Percentiles rank a stretch among this genome's conserved stretches.
Conservation (phyloP, 345 rosid genomes). For the Corchorus olitorius region DNA sequence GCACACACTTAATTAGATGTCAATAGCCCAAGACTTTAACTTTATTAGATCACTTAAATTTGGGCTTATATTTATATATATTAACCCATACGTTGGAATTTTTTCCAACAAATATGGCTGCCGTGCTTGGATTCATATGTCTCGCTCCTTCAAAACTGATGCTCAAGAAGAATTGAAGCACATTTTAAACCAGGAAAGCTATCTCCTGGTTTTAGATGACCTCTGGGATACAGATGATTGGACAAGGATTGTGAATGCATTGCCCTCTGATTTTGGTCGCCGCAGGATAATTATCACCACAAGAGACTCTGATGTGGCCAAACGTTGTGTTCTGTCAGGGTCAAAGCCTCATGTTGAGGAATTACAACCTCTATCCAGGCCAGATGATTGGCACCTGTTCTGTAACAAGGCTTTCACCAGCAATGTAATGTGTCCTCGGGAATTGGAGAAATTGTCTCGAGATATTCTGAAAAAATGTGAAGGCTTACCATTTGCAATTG, state of each 20-base stretch:
- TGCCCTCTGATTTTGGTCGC: not conserved
- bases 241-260: slow-evolving; percentile 3
- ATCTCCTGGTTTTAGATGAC: slow-evolving; percentile 21
- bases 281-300: slow-evolving; percentile 12
- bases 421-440: not conserved
- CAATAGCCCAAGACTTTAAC: too few relatives aligned
- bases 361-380: not conserved
- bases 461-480: not conserved
- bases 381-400: not conserved
- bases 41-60: too few relatives aligned
- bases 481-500: not conserved
- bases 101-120: not conserved
- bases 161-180: not conserved
- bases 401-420: slow-evolving; percentile 2
- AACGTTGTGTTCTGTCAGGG: not conserved
- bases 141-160: not conserved
- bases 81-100: too few relatives aligned
- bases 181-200: not conserved
- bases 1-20: too few relatives aligned
- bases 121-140: not conserved
- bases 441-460: not conserved
- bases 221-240: not conserved
- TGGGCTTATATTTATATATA: too few relatives aligned
- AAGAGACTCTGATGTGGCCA: not conserved
- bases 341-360: not conserved